Conservation (phyloP, 2,329 filamentous ascomycete species). For the Neonectria neomacrospora region DNA sequence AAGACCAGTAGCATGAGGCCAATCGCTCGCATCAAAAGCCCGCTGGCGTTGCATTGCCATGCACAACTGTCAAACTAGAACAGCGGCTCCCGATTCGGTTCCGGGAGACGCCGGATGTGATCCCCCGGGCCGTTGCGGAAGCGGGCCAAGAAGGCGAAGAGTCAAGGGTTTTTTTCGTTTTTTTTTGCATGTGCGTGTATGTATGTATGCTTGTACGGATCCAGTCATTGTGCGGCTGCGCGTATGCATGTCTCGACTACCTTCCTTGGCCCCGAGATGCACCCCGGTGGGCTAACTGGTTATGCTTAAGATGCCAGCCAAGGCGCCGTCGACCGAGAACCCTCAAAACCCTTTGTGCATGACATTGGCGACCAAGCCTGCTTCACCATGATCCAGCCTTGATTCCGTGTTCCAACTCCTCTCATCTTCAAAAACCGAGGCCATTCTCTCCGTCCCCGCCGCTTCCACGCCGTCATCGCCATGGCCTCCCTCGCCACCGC, state of each 20-base stretch:
- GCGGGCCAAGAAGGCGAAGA: too few species aligned
- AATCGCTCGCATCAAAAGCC: background rate
- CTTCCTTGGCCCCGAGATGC: background rate
- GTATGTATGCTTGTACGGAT: background rate
- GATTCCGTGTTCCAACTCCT: background rate
- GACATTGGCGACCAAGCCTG: background rate
- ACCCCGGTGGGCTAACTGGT: background rate
- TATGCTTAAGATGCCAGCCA: background rate
- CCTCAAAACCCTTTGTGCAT: background rate
- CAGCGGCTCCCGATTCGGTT: background rate
- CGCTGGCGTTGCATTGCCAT: background rate
- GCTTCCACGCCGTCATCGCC: background rate
- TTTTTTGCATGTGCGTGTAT: background rate
- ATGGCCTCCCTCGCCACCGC: conserved; percentile 14
- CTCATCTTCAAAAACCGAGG: background rate
- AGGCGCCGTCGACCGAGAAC: background rate
- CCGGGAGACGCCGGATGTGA: background rate
- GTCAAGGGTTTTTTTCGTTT: background rate
- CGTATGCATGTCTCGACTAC: background rate
- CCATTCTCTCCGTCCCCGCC: background rate
- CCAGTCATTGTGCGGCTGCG: background rate
- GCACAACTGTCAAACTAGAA: background rate
- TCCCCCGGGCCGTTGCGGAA: background rate
- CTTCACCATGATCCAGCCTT: conserved; percentile 12
- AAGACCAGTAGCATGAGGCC: background rate